Conservation (phyloP, 805 yeast genomes). For the Yamadazyma ubonensis region DNA sequence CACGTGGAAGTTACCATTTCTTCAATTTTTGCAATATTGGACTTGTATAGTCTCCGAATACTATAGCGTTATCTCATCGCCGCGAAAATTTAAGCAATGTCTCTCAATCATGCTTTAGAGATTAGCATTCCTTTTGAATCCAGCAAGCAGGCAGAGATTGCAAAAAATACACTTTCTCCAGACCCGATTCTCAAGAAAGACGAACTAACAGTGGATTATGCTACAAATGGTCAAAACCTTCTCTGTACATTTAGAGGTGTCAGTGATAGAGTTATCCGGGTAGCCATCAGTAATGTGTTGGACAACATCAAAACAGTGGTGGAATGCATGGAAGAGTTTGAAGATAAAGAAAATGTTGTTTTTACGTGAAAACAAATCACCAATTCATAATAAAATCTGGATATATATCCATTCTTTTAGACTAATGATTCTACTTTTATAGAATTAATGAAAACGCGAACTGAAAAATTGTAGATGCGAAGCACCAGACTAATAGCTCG, state of each 20-base stretch:
- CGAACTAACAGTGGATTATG: slow-evolving; percentile 55
- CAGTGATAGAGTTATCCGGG: slow-evolving; percentile 75
- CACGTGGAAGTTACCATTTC: background rate
- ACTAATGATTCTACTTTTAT: too few relatives aligned
- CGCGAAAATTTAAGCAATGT: slow-evolving; percentile 2
- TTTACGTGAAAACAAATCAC: slow-evolving; percentile 7
- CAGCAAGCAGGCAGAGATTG: slow-evolving; percentile 60
- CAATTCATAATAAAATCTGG: background rate
- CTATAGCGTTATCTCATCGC: background rate
- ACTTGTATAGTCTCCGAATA: too few relatives aligned
- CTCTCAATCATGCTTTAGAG: slow-evolving; percentile 18
- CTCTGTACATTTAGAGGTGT: slow-evolving; percentile 53
- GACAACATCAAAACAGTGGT: slow-evolving; percentile 74
- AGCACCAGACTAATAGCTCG: background rate
- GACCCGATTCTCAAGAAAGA: slow-evolving; percentile 78
- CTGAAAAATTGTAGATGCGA: slow-evolving; percentile 5
- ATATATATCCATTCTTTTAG: too few relatives aligned
- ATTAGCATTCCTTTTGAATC: slow-evolving; percentile 65
- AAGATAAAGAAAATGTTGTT: slow-evolving; percentile 30
- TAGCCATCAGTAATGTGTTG: slow-evolving; percentile 77
- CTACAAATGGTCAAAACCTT: slow-evolving; percentile 35
- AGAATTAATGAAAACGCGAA: slow-evolving; percentile 3
- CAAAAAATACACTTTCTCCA: slow-evolving; percentile 59
- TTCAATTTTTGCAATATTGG: too few relatives aligned
- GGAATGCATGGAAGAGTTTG: slow-evolving; percentile 78